phyloP scores from a whole-genome alignment of 805 yeast genomes.

The Lipomyces lipofer region DNA sequence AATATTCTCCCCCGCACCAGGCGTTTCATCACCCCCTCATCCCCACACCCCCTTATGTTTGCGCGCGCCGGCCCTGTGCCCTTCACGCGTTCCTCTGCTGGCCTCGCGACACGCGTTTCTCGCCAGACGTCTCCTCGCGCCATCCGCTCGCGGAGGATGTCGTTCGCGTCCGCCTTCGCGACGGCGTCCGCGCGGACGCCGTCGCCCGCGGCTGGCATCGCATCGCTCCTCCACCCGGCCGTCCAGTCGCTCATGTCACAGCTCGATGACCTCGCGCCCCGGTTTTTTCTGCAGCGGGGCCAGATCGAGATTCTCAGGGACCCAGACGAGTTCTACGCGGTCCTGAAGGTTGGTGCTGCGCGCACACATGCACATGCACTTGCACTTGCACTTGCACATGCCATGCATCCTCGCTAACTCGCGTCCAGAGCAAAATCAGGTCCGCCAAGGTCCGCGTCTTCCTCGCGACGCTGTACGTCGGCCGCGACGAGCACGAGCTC shows the following conservation, averaged over 20 bases:
- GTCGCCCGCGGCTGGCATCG: background rate
- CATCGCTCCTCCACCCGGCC: constrained; percentile 11
- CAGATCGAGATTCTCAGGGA: constrained; percentile 61
- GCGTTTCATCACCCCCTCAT: no score
- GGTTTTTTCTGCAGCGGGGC: constrained; percentile 23
- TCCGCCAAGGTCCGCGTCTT: constrained; percentile 68
- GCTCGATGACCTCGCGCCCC: constrained; percentile 30
- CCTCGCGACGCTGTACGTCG: constrained; percentile 82
- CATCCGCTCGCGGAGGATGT: background rate
- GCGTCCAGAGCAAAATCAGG: constrained; percentile 59
- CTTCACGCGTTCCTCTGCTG: no score
- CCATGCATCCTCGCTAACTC: no score
- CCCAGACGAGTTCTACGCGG: constrained; percentile 72
- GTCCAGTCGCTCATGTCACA: constrained; percentile 13
- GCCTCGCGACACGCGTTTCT: no score
- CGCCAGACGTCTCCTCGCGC: no score
- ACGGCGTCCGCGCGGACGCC: background rate
- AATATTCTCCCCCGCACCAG: no score
- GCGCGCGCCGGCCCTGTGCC: no score
- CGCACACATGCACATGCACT: no score
- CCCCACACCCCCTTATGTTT: no score
- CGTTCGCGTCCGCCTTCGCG: background rate
- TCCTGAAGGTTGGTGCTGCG: constrained; percentile 50
- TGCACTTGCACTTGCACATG: background rate
- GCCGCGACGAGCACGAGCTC: constrained; percentile 77